Percentiles rank a stretch among this genome's conserved stretches.
Evolutionary conservation across 768 basidiomycete genomes (phyloP).

Genomic region (Leccinum pellstonianum): DNA sequence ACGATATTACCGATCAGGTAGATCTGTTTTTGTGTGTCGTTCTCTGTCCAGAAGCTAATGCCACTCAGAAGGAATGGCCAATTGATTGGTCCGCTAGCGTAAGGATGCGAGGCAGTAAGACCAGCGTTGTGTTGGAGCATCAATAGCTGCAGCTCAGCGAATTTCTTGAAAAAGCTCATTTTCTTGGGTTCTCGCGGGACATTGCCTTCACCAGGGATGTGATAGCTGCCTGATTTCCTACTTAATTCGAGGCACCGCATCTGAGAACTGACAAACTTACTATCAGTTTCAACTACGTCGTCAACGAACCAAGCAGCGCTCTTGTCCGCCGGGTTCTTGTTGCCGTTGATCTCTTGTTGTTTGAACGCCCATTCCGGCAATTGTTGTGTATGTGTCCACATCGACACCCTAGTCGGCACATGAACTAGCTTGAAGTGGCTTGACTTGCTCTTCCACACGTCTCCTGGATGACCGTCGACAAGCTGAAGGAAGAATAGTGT

Average conservation of each 20-base stretch:
- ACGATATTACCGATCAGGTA: conserved; percentile 94
- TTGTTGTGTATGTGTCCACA: conserved; percentile 87
- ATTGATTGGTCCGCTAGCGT: conserved; percentile 92
- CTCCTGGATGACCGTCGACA: conserved; percentile 69
- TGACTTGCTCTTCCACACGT: conserved; percentile 91
- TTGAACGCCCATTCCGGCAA: conserved; percentile 97
- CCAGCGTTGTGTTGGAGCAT: conserved; percentile 99
- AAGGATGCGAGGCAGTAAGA: conserved; percentile 95
- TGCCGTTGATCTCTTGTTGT: conserved; percentile 97
- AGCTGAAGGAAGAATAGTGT: conserved; percentile 83
- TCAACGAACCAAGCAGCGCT: conserved; percentile 89
- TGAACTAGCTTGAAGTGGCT: conserved; percentile 92
- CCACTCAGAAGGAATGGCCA: conserved; percentile 98
- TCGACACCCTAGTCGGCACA: conserved; percentile 82
- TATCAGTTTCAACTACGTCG: conserved; percentile 69
- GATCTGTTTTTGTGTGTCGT: conserved; percentile 82
- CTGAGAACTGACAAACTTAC: conserved; percentile 42
- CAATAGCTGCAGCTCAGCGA: conserved; percentile 85
- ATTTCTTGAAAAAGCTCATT: conserved; percentile 94
- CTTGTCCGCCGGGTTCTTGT: conserved; percentile 84
- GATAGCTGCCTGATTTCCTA: conserved; percentile 54
- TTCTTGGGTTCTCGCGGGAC: conserved; percentile 68
- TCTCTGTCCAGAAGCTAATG: conserved; percentile 98
- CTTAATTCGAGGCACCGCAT: conserved; percentile 6
- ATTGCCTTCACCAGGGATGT: conserved; percentile 47